A percentile compares a stretch with the other conserved stretches of the same genome.
phyloP scores from a whole-genome alignment of 2,329 filamentous ascomycete genomes.

The Xylaria sp. region DNA sequence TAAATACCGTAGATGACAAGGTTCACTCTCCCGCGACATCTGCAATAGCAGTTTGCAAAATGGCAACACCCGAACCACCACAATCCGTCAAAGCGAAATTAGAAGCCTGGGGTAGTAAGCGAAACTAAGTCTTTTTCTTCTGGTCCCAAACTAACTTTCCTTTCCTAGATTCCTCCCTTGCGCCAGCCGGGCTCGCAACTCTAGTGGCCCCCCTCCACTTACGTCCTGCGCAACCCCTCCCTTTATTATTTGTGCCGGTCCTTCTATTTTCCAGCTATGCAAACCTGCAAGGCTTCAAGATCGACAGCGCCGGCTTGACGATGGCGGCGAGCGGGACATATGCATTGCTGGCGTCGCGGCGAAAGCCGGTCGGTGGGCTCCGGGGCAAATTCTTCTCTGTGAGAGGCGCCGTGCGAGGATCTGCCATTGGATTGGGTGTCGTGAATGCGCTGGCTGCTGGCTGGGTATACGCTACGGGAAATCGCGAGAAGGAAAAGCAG shows the following conservation, averaged over 20 bases:
- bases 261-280: slow-evolving; percentile 68
- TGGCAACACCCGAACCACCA: slow-evolving; percentile 48
- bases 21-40: neutral
- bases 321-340: slow-evolving; percentile 68
- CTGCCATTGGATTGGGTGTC: slow-evolving; percentile 60
- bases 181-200: slow-evolving; percentile 65
- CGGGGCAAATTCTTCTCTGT: slow-evolving; percentile 55
- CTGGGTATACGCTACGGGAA: slow-evolving; percentile 63
- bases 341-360: slow-evolving; percentile 63
- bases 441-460: slow-evolving; percentile 61
- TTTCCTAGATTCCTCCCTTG: slow-evolving; percentile 61
- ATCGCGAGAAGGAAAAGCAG: slow-evolving; percentile 60
- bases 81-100: slow-evolving; percentile 51
- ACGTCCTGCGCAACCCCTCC: slow-evolving; percentile 62
- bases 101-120: slow-evolving; percentile 63
- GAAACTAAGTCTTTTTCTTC: neutral
- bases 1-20: neutral
- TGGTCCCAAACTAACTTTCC: neutral
- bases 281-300: slow-evolving; percentile 67
- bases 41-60: slow-evolving; percentile 30
- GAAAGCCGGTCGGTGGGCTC: slow-evolving; percentile 50
- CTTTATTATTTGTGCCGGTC: slow-evolving; percentile 61
- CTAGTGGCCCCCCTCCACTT: slow-evolving; percentile 66
- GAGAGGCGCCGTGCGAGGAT: slow-evolving; percentile 61
- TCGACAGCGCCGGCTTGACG: slow-evolving; percentile 65